A percentile compares a stretch with the other conserved stretches of the same genome.
Conservation (phyloP, 306 rosid species). For the peach (Prunus persica) region Prunus_persica_NCBIv2 NC_034009.1:19095001-19095500, state of each 20-base stretch:
- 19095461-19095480: conserved; percentile 40
- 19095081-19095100: conserved; percentile 88
- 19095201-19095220: conserved; percentile 84
- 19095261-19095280: conserved; percentile 75
- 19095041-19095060: conserved; percentile 51
- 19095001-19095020: conserved; percentile 61
- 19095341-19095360: conserved; percentile 63
- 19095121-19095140: conserved; percentile 63
- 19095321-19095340: conserved; percentile 61
- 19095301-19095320: conserved; percentile 67
- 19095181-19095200: conserved; percentile 90
- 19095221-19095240: conserved; percentile 88
- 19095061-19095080: conserved; percentile 98
- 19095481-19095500: conserved; percentile 46
- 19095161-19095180: conserved; percentile 51
- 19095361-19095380: conserved; percentile 71
- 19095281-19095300: conserved; percentile 82
- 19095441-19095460: conserved; percentile 44
- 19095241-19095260: conserved; percentile 65
- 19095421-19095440: conserved; percentile 51
- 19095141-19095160: conserved; percentile 41
- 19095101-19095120: conserved; percentile 82
- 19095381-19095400: conserved; percentile 59
- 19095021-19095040: conserved; percentile 40
- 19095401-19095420: conserved; percentile 41